Evolutionary conservation across 345 rosid species (phyloP).

Genomic region (Eucalyptus marginata): DNA sequence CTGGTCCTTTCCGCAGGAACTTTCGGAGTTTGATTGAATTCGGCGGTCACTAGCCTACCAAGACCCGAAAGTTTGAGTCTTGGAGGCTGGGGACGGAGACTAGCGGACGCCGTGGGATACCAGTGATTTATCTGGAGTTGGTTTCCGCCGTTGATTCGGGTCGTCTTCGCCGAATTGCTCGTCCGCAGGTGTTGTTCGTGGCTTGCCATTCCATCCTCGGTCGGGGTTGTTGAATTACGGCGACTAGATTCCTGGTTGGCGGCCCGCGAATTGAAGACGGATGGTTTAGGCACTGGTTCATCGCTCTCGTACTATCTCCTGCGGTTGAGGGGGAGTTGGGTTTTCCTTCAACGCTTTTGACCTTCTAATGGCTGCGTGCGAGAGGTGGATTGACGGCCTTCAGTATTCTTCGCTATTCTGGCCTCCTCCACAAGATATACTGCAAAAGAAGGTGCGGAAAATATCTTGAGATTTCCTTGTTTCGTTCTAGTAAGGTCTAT

Average conservation of each 20-base stretch:
- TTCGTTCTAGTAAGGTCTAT: background rate
- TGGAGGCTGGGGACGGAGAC: background rate
- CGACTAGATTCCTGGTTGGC: constrained; percentile 41
- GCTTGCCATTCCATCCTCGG: background rate
- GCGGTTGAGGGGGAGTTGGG: background rate
- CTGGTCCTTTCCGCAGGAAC: background rate
- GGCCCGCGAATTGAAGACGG: background rate
- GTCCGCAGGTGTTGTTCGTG: background rate
- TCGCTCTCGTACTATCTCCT: background rate
- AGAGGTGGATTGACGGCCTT: constrained; percentile 94
- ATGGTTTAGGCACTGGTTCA: background rate
- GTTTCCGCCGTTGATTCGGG: background rate
- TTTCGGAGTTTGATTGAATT: background rate
- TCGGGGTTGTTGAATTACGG: constrained; percentile 37
- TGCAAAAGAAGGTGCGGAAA: constrained; percentile 55
- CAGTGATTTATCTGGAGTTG: background rate
- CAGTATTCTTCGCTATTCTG: constrained; percentile 78
- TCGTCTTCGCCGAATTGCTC: background rate
- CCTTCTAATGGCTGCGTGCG: constrained; percentile 23
- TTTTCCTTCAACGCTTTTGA: background rate
- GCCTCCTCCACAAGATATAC: constrained; percentile 76
- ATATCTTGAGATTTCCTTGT: background rate
- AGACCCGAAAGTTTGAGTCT: background rate
- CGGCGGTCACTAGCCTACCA: background rate
- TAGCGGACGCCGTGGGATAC: background rate